These are phyloP conservation scores for Aspergillus fructus DNA, from an alignment of 2,329 filamentous ascomycete genomes.

Conservation along the genomic window DNA sequence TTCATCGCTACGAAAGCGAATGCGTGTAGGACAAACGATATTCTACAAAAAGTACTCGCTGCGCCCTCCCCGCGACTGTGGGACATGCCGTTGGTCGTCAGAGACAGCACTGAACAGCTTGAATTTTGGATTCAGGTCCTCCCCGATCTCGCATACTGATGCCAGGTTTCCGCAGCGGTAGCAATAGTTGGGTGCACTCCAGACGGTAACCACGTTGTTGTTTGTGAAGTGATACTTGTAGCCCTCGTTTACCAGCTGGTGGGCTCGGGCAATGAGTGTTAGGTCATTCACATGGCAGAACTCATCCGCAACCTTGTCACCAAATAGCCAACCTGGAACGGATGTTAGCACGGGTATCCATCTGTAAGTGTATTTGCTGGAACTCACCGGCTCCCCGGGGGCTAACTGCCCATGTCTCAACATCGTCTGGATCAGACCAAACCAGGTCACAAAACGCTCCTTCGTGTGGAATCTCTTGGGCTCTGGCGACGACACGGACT, in stretches of 20 bases:
- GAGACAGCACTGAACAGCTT: constrained; percentile 53
- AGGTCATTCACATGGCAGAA: constrained; percentile 76
- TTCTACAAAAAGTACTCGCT: constrained; percentile 50
- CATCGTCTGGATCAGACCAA: constrained; percentile 72
- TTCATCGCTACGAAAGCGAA: constrained; percentile 13
- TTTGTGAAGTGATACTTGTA: constrained; percentile 94
- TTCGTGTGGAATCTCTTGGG: constrained; percentile 75
- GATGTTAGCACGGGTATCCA: constrained; percentile 10
- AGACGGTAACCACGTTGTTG: constrained; percentile 84
- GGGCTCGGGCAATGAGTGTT: constrained; percentile 69
- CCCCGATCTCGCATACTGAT: constrained; percentile 84
- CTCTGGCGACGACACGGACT: constrained; percentile 70
- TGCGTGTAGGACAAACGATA: constrained; percentile 16
- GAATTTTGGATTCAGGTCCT: constrained; percentile 84
- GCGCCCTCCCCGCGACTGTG: constrained; percentile 44
- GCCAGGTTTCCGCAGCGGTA: constrained; percentile 95
- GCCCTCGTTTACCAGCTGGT: constrained; percentile 74
- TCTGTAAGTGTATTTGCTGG: background rate
- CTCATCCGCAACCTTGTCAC: constrained; percentile 71
- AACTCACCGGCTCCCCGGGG: constrained; percentile 63
- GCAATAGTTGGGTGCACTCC: constrained; percentile 87
- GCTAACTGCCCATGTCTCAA: constrained; percentile 69
- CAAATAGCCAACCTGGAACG: constrained; percentile 57
- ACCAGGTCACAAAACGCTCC: constrained; percentile 75
- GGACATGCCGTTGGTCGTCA: constrained; percentile 48